phyloP scores from a whole-genome alignment of 2,329 filamentous ascomycete genomes.

The Mycosphaerella sp. region DNA sequence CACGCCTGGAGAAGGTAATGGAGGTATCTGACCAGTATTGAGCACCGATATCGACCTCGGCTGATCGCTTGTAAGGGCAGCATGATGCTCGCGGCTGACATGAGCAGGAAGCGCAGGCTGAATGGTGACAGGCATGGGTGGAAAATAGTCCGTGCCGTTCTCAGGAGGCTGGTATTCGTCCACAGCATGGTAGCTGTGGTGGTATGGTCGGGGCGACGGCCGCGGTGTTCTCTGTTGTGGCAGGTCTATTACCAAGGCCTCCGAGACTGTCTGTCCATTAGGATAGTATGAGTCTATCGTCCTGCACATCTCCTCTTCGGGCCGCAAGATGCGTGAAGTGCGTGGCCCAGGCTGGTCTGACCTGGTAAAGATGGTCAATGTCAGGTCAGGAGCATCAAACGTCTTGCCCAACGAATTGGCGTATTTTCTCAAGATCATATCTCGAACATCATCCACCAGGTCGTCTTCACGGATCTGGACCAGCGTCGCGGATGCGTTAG shows the following conservation, averaged over 20 bases:
- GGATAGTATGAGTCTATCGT: slow-evolving; percentile 79
- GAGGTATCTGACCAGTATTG: slow-evolving; percentile 70
- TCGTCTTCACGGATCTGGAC: slow-evolving; percentile 82
- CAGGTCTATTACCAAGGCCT: slow-evolving; percentile 86
- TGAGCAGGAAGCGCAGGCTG: slow-evolving; percentile 38
- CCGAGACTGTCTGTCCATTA: slow-evolving; percentile 77
- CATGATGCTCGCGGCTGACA: slow-evolving; percentile 34
- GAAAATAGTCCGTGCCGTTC: slow-evolving; percentile 74
- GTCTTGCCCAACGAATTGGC: slow-evolving; percentile 81
- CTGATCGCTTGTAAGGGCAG: slow-evolving; percentile 37
- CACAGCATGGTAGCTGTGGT: slow-evolving; percentile 49
- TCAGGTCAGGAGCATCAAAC: slow-evolving; percentile 87
- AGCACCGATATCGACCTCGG: slow-evolving; percentile 72
- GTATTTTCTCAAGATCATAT: slow-evolving; percentile 89
- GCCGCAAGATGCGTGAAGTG: slow-evolving; percentile 64
- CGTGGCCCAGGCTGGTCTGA: slow-evolving; percentile 30
- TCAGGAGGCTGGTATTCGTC: slow-evolving; percentile 64
- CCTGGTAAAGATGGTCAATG: slow-evolving; percentile 68
- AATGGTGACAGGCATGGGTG: slow-evolving; percentile 54
- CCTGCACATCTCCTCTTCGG: slow-evolving; percentile 75
- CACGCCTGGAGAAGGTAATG: slow-evolving; percentile 75
- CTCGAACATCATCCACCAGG: slow-evolving; percentile 88
- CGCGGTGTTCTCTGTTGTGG: slow-evolving; percentile 70
- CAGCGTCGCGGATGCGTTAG: slow-evolving; percentile 76
- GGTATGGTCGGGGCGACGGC: slow-evolving; percentile 61